Base-by-base conservation (phyloP, 1,284 basidiomycete species). In the Irpex sp. region DNA sequence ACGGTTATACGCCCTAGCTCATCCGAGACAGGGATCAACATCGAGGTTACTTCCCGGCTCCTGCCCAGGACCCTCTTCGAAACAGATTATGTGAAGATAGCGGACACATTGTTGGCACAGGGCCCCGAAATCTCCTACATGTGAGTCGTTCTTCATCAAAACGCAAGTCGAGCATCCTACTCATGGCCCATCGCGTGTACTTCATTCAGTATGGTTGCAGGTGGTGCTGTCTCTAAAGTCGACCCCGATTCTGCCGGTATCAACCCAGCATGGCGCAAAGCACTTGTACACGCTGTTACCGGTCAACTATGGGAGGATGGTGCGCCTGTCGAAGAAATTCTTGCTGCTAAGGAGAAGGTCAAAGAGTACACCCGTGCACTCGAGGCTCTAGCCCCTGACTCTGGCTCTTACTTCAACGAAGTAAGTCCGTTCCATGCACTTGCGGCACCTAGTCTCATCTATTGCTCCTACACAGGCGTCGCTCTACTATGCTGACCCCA, bases 331-430 rank as follows among this genome's bases (percentile, higher is more conserved):
- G 58, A 65, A 0, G 70, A 69, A 0, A 76, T 81, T 9, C 39
- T 69, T 1, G 65, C 57, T 17, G 51, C 66, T n/a, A 71, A 72
- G 3, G 61, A 70, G 4, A 63, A 70, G 7, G 61, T 75, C 7
- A 67, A 75, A 15, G 71, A 72, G 43, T 64, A 65, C 36, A 66
- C 78, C 8, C 68, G 71, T 4, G 61, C 31, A 1, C 57, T 74
- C 8, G 68, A 65, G 15, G 68, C 58, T 13, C 66, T 68, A 0
- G 68, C 70, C 0, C 73, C 75, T 2, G 70, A 72, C 13, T 74
- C 76, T 5, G 79, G 74, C 2, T 72, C 76, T 1, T 78, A 78
- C 62, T 70, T 79, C 50, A 80, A 82, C 60, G 80, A 83, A 74
- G 79, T 76, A 15, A 13, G 31, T 57, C n/a, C 43, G 33, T 19